Evolutionary conservation across 192 early-diverging fungal species (phyloP), one percentile per base, ranked within the genome.

Genomic region (Haplosporangium gracile): DNA sequence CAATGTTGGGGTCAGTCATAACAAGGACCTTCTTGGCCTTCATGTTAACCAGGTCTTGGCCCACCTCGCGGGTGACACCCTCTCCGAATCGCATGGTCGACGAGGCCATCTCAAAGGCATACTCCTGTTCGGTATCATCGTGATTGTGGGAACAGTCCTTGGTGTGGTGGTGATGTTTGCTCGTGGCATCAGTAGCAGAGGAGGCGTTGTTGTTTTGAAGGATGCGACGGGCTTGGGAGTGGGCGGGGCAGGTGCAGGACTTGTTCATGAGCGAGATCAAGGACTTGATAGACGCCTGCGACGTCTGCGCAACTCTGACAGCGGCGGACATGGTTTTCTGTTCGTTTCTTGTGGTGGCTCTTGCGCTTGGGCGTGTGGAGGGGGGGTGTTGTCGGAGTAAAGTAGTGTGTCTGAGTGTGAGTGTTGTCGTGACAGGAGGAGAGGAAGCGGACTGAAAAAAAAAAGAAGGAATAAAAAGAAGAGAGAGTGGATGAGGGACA

Each of bases 61-160:
- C 97, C 49, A 98, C 92, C 82, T 98, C 97, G 43, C 88, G 89
- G 13, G 97, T 98, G 5, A 94, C 96, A 38, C 96, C 96, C 6
- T 89, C 88, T 73, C 97, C 97, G 75, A 96, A 97, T 8, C 97
- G 95, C 79, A 98, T 95, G 47, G 94, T 96, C 72, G 95, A 95
- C 32, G 96, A 95, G 38, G 97, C 96, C 96, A 98, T 97, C 90
- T 97, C 95, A 51, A 94, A 95, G 22, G 95, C 95, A 82, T 95
- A 95, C 79, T 95, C 95, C 65, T 86, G 75, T 5, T 81, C 74
- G 38, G 34, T 68, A 13, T 76, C 63, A 8, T 29, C 57, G 29
- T 80, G 38, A 11, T 72, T 55, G 34, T 76, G 57, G 8, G 43
- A n/a, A 29, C 75, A 72, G 24, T 85, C 75, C 26, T 76, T 36